Evolutionary conservation across 108 stramenopile species (phyloP), one percentile per base, ranked within the genome.

Genomic region (Phaeodactylum tricornutum): DNA sequence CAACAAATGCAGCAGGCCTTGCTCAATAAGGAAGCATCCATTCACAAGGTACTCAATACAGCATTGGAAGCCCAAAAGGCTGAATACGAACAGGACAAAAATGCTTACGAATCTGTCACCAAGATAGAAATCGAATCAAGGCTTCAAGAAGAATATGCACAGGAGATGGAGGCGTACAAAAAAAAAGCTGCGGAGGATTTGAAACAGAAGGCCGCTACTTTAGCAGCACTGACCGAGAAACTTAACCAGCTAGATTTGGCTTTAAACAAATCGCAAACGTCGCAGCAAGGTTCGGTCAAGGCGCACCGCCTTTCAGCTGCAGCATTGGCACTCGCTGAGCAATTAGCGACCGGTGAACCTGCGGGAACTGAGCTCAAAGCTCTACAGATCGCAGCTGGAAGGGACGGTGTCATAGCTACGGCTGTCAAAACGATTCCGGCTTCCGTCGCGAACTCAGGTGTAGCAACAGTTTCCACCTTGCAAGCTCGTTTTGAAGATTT

Each of bases 231-330:
- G 60, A 50, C 68, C 36, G 50, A 71, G 16, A 78, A 77, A 37
- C 44, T 91, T 12, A 25, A 48, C 14, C 42, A 78, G 30, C 42
- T 81, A 46, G 80, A 84, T 51, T 37, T 29, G n/a, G 71, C 68
- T 11, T 52, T 86, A 38, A 55, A 83, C 39, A 50, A 67, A 3
- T 67, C 69, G 19, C 60, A 67, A 26, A 37, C 44, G 4, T 77
- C 64, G 53, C 71, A 84, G 46, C 42, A 59, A 40, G 82, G 75
- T 47, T 81, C 81, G 12, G 47, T 71, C 7, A 59, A 59, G 30
- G 81, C 82, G 1, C 87, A 88, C 56, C 60, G 72, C 7, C 62
- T 88, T 34, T 75, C 66, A 47, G 87, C 82, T 17, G 87, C 82
- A 7, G 79, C 79, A 17, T 68, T 88, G 64, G 77, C 82, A 16